A percentile compares a stretch with the other conserved stretches of the same genome.
phyloP scores from a whole-genome alignment of 805 yeast genomes.

The Candida tallmaniae region DNA sequence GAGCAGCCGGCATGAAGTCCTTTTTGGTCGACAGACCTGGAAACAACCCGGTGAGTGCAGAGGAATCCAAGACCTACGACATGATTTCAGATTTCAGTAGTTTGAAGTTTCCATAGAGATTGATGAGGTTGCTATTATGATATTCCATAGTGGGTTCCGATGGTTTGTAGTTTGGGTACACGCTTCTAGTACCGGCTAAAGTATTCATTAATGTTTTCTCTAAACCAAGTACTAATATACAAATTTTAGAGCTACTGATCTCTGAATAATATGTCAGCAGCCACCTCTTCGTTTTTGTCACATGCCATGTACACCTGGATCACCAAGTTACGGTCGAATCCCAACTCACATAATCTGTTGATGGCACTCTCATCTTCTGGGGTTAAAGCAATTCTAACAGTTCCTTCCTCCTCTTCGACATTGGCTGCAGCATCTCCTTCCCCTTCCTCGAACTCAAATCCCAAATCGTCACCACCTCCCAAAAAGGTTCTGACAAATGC shows the following conservation, averaged over 20 bases:
- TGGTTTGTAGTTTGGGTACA: too few relatives aligned
- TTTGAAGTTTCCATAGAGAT: neutral
- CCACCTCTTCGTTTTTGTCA: constrained; percentile 94
- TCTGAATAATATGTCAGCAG: constrained; percentile 84
- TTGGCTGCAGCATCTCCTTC: constrained; percentile 36
- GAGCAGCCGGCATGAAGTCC: constrained; percentile 55
- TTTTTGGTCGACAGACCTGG: constrained; percentile 70
- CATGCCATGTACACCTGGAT: constrained; percentile 96
- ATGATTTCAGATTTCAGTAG: constrained; percentile 15
- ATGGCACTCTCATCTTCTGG: constrained; percentile 89
- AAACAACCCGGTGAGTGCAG: constrained; percentile 47
- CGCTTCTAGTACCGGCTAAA: too few relatives aligned
- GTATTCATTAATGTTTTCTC: neutral
- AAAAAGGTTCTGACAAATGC: constrained; percentile 72
- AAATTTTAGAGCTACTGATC: constrained; percentile 28
- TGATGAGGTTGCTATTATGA: too few relatives aligned
- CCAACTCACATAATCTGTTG: constrained; percentile 82
- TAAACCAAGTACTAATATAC: constrained; percentile 3
- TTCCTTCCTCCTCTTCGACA: constrained; percentile 32
- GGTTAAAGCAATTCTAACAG: constrained; percentile 58
- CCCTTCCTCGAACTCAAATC: constrained; percentile 33
- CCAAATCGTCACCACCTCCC: constrained; percentile 52
- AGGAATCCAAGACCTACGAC: constrained; percentile 21
- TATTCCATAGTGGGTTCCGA: too few relatives aligned
- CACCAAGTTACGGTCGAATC: constrained; percentile 83